Evolutionary conservation across 2,329 filamentous ascomycete genomes (phyloP).

Genomic region (Epichloe sibirici): DNA sequence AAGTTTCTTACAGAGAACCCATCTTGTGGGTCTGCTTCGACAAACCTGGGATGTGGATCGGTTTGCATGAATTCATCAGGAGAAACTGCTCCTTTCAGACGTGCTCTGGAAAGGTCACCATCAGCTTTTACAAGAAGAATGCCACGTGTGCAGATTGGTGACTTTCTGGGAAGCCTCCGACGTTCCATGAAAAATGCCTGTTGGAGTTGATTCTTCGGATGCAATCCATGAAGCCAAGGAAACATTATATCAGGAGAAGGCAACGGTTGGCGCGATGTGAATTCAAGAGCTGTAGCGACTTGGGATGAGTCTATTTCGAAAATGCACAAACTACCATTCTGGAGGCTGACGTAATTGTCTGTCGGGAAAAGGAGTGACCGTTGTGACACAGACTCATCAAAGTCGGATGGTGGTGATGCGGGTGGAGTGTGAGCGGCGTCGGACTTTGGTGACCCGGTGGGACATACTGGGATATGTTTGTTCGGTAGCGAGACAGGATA

Average conservation of each 20-base stretch:
- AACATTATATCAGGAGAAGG: slow-evolving; percentile 81
- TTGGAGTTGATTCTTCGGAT: slow-evolving; percentile 80
- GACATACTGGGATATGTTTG: slow-evolving; percentile 81
- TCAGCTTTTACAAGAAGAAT: slow-evolving; percentile 83
- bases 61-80: slow-evolving; percentile 65
- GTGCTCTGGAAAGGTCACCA: slow-evolving; percentile 59
- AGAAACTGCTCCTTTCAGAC: slow-evolving; percentile 76
- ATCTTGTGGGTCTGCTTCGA: slow-evolving; percentile 74
- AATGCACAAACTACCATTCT: slow-evolving; percentile 44
- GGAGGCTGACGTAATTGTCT: slow-evolving; percentile 40
- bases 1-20: slow-evolving; percentile 96
- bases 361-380: slow-evolving; percentile 68
- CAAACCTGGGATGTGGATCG: slow-evolving; percentile 45
- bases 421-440: slow-evolving; percentile 49
- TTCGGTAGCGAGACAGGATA: slow-evolving; percentile 53
- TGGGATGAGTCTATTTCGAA: slow-evolving; percentile 61
- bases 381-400: slow-evolving; percentile 36
- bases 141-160: slow-evolving; percentile 60
- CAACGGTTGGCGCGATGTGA: slow-evolving; percentile 65
- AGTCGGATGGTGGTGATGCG: slow-evolving; percentile 53
- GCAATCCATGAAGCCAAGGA: slow-evolving; percentile 90
- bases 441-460: slow-evolving; percentile 55
- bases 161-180: slow-evolving; percentile 56
- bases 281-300: slow-evolving; percentile 62
- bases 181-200: slow-evolving; percentile 78